These are phyloP conservation scores for Triadica sebifera DNA, from an alignment of 345 rosid species.

Conservation along the genomic window DNA sequence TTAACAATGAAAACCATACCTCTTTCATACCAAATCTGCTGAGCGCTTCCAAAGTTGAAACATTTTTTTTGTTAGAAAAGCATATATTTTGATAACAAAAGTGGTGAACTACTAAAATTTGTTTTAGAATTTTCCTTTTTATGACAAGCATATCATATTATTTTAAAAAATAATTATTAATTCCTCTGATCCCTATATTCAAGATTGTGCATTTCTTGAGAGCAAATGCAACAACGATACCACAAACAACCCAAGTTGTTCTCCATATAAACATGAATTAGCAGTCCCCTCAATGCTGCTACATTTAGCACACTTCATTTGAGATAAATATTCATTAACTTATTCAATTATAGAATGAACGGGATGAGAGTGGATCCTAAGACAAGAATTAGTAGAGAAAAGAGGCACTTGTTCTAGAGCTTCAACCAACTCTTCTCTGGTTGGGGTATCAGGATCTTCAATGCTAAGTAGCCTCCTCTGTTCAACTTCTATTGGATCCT, in stretches of 20 bases:
- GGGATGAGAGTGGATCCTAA: not conserved
- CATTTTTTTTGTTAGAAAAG: not conserved
- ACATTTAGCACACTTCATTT: not conserved
- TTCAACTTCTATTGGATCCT: constrained; percentile 90
- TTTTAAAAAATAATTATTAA: not conserved
- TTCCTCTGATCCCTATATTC: not conserved
- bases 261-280: not conserved
- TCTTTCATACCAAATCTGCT: not conserved
- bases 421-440: constrained; percentile 80
- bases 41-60: not conserved
- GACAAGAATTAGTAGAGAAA: not conserved
- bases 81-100: not conserved
- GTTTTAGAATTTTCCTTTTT: too few species aligned
- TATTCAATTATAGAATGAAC: not conserved
- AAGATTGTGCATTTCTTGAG: too few species aligned
- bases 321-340: not conserved
- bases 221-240: not conserved
- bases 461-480: constrained; percentile 82
- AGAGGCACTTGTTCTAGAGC: constrained; percentile 59
- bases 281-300: not conserved
- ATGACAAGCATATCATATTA: too few species aligned
- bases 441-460: constrained; percentile 68
- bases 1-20: not conserved
- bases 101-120: too few species aligned
- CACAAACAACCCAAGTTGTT: not conserved